phyloP scores from a whole-genome alignment of 2,329 filamentous ascomycete genomes.

The Rhynchosporium graminicola region DNA sequence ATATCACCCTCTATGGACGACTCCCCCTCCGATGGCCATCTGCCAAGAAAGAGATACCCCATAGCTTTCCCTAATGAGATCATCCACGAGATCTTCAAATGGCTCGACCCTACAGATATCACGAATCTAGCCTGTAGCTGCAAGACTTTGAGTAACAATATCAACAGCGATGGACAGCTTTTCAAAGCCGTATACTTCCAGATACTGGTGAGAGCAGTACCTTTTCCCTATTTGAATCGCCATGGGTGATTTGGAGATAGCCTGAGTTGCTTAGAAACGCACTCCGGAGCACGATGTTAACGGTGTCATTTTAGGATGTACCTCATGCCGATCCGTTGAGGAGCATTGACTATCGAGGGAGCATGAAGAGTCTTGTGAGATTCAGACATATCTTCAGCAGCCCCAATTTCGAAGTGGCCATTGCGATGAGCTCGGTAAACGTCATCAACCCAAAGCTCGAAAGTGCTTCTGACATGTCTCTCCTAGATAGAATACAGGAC shows the following conservation, averaged over 20 bases:
- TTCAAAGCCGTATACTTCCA: constrained; percentile 63
- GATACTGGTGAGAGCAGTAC: constrained; percentile 44
- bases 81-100: constrained; percentile 59
- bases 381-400: constrained; percentile 15
- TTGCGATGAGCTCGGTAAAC: not conserved
- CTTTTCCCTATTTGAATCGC: not conserved
- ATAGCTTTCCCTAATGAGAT: constrained; percentile 57
- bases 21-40: not conserved
- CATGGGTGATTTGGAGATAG: no score
- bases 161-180: constrained; percentile 59
- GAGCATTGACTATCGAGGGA: constrained; percentile 10
- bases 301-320: constrained; percentile 13
- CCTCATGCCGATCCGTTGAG: constrained; percentile 8
- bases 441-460: not conserved
- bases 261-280: constrained; percentile 22
- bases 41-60: constrained; percentile 10
- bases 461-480: not conserved
- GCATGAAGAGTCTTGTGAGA: constrained; percentile 11
- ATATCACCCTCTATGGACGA: no score
- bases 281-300: not conserved
- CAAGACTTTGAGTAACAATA: constrained; percentile 52
- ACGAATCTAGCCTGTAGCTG: constrained; percentile 54
- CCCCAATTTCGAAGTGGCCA: not conserved
- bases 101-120: constrained; percentile 59
- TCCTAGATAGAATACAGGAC: not conserved